Conservation (phyloP, 1,284 basidiomycete species). For the Serendipita sp. region DNA sequence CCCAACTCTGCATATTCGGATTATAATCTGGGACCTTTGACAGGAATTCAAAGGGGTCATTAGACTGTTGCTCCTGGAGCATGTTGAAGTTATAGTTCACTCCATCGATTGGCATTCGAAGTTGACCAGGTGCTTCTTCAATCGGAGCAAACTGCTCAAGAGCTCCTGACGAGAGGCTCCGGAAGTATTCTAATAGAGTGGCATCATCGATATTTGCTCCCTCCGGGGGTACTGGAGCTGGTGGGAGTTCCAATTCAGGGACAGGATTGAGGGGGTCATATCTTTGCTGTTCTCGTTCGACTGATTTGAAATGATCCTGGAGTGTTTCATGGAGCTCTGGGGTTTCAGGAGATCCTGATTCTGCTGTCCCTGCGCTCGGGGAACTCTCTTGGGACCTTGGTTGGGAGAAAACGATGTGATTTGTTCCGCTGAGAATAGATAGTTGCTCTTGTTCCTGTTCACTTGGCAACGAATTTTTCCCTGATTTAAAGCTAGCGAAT, state of each 20-base stretch:
- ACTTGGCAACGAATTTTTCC: neutral
- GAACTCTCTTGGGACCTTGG: neutral
- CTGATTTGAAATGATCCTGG: neutral
- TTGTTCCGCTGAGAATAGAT: conserved; percentile 1
- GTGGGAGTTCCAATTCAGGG: neutral
- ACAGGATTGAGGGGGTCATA: neutral
- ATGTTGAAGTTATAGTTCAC: neutral
- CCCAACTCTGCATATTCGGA: neutral
- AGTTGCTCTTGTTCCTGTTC: conserved; percentile 1
- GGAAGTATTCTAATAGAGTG: neutral
- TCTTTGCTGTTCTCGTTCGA: conserved; percentile 2
- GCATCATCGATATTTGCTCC: neutral
- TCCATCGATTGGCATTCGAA: conserved; percentile 2
- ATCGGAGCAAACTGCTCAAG: neutral
- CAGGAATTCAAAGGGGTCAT: conserved; percentile 4
- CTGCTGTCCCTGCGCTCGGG: neutral
- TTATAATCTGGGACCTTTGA: neutral
- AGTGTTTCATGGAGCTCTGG: neutral
- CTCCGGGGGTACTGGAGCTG: neutral
- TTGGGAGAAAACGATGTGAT: neutral
- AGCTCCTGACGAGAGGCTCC: neutral
- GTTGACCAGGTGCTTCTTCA: neutral
- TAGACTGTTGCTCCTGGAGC: neutral
- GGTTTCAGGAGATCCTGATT: neutral
- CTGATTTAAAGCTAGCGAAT: neutral